Base-by-base conservation (phyloP, 2,329 filamentous ascomycete genomes). In the Hypoxylon sp. region DNA sequence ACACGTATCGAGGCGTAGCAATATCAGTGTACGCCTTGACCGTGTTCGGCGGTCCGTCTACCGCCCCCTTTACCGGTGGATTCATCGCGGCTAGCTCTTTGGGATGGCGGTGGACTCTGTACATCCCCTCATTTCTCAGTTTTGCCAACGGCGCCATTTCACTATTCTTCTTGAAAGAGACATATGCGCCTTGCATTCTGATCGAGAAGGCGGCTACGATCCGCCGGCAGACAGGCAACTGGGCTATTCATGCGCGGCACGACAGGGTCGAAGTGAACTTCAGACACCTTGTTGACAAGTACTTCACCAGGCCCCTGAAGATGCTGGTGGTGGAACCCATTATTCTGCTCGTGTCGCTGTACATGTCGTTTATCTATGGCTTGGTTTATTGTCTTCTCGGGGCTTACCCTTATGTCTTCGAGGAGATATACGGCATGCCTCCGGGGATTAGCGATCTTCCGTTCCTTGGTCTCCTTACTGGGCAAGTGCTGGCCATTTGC, bases 301-400 rank as follows among this genome's bases (percentile, higher is more conserved):
- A 57, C 38, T 30, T 45, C 36, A 25, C 36, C 4, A 13, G 38
- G 9, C 52, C 52, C 3, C 23, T 43, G 38, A 45, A 46, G 21
- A 57, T 57, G 52, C 38, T 57, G 23, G 10, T 57, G 4, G 19
- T 14, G 3, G 52, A 57, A 4, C 52, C 52, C n/a, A 57, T 57
- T 11, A 25, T 57, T 1, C 11, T 45, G 2, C 21, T 46, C 2
- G 36, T 57, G 11, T 43, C 52, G n/a, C 36, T 57, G 25, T 57
- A 57, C 25, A 57, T 45, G 36, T 25, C 36, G 2, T 57, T 57
- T 14, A 45, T 45, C 52, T 57, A 57, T 11, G 48, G 48, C 14
- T 14, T 51, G n/a, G 48, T 51, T 5, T 51, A 51, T 19, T 51
- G 48, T 17, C 48, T 51, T 11, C 28, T 51, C 13, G 48, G 48